Conservation (phyloP, 768 basidiomycete species). For the Tephrocybe rancida region DNA sequence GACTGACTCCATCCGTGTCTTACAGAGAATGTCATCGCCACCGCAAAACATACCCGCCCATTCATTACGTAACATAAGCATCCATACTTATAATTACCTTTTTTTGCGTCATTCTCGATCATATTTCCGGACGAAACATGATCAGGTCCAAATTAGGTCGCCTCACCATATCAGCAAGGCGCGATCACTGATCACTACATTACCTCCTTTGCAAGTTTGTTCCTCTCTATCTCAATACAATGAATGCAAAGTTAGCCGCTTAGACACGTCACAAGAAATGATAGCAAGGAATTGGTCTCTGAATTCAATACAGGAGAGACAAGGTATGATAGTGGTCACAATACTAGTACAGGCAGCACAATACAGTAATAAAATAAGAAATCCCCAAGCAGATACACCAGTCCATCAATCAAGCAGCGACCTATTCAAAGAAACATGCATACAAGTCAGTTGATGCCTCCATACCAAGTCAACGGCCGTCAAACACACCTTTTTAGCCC, state of each 20-base stretch:
- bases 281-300: too few species aligned
- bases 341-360: constrained; percentile 25
- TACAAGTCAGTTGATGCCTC: neutral
- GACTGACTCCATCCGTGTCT: neutral
- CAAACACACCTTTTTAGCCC: constrained; percentile 32
- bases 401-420: constrained; percentile 20
- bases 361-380: constrained; percentile 21
- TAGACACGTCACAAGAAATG: too few species aligned
- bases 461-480: constrained; percentile 3
- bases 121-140: neutral
- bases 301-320: neutral
- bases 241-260: too few species aligned
- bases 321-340: constrained; percentile 17
- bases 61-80: constrained; percentile 4
- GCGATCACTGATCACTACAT: neutral
- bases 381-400: constrained; percentile 16
- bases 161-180: neutral
- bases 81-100: too few species aligned
- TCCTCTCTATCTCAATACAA: too few species aligned
- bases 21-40: neutral
- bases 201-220: too few species aligned
- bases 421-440: constrained; percentile 10
- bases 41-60: neutral
- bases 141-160: neutral
- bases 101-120: constrained; percentile 4